Percentiles rank a stretch among this genome's conserved stretches.
Evolutionary conservation across 495 filamentous ascomycete species (phyloP).

Genomic region (Parathielavia hyrcaniae): DNA sequence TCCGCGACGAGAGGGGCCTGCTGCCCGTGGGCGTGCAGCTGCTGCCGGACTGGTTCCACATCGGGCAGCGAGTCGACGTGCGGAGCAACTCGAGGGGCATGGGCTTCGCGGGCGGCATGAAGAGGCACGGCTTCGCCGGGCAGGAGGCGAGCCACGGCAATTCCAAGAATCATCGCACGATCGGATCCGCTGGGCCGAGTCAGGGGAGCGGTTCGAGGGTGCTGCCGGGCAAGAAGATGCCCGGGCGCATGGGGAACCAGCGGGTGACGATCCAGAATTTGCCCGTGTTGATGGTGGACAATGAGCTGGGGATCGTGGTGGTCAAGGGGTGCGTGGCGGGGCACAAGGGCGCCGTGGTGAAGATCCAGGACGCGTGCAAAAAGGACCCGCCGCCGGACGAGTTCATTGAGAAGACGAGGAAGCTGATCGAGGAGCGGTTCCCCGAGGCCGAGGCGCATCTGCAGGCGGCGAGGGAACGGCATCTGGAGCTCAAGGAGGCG

Average conservation of each 20-base stretch:
- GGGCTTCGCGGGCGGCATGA: conserved; percentile 97
- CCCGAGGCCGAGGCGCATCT: conserved; percentile 34
- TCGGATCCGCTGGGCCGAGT: conserved; percentile 78
- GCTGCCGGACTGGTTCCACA: conserved; percentile 75
- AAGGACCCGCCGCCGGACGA: conserved; percentile 67
- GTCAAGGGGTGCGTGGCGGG: conserved; percentile 80
- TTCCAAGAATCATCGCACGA: conserved; percentile 80
- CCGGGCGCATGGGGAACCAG: conserved; percentile 86
- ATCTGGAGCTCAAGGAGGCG: conserved; percentile 41
- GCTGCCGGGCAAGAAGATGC: conserved; percentile 93
- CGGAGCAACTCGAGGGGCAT: conserved; percentile 71
- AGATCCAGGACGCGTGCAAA: conserved; percentile 87
- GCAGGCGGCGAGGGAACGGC: conserved; percentile 35
- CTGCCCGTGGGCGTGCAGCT: conserved; percentile 66
- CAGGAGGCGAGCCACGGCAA: conserved; percentile 93
- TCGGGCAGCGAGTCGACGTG: conserved; percentile 87
- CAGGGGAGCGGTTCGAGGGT: conserved; percentile 92
- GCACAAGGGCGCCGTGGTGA: conserved; percentile 74
- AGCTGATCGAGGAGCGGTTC: conserved; percentile 35
- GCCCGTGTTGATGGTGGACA: conserved; percentile 79
- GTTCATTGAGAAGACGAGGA: conserved; percentile 35
- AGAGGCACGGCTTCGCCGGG: conserved; percentile 78
- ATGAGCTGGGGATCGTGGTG: conserved; percentile 76
- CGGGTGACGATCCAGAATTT: conserved; percentile 83
- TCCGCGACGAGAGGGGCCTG: conserved; percentile 67